These are phyloP conservation scores for Spongospora subterranea DNA, from an alignment of 208 protist genomes.

Conservation along the genomic window DNA sequence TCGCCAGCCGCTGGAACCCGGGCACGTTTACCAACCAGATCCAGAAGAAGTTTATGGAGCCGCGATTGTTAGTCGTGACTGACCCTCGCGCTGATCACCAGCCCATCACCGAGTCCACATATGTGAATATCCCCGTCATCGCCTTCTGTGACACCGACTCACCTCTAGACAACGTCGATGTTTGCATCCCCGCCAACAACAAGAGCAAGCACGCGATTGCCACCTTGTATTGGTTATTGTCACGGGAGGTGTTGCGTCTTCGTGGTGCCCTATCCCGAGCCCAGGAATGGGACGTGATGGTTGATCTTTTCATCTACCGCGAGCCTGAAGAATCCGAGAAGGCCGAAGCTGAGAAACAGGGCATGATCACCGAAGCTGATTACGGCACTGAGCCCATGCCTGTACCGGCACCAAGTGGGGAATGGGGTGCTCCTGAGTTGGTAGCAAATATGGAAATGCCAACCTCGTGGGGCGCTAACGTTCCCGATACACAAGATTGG, in stretches of 20 bases:
- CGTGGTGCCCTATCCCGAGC: conserved; percentile 87
- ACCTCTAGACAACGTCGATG: conserved; percentile 93
- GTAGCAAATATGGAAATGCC: not conserved
- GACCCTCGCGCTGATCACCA: conserved; percentile 95
- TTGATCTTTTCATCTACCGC: conserved; percentile 99
- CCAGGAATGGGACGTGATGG: conserved; percentile 95
- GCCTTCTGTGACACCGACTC: conserved; percentile 98
- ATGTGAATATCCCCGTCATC: conserved; percentile 98
- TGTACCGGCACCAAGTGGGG: not conserved
- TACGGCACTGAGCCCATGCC: not conserved
- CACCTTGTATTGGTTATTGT: conserved; percentile 98
- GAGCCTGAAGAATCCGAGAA: conserved; percentile 87
- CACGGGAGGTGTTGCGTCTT: conserved; percentile 95
- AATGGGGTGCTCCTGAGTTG: not conserved
- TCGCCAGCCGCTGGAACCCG: conserved; percentile 93
- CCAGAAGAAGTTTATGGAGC: conserved; percentile 96
- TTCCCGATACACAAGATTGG: conserved; percentile 13
- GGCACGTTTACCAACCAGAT: conserved; percentile 99
- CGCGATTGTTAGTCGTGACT: conserved; percentile 95
- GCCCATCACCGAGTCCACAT: conserved; percentile 82
- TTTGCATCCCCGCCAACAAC: conserved; percentile 87
- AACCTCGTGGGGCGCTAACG: not conserved
- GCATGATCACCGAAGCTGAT: conserved; percentile 58
- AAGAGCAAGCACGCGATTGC: conserved; percentile 90
- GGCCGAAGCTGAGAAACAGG: conserved; percentile 76